A percentile compares a stretch with the other conserved stretches of the same genome.
Evolutionary conservation across 176 grass and related monocot species (phyloP).

Genomic region (Otatea glauca): DNA sequence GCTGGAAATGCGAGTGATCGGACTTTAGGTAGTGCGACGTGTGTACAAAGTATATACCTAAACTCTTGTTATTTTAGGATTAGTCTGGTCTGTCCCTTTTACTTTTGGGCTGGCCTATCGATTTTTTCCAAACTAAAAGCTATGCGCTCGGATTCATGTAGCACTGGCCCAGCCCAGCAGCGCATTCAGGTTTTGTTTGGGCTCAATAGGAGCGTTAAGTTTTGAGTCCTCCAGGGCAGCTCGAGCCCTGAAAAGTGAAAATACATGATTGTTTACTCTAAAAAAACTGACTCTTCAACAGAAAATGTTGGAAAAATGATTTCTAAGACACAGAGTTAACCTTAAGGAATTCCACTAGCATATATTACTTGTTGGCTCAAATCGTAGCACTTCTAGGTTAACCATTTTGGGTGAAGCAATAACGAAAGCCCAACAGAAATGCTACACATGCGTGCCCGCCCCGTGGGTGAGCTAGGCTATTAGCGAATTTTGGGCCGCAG

Average conservation of each 20-base stretch:
- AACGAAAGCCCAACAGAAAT: too few species aligned
- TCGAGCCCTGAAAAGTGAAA: not conserved
- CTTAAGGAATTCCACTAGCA: not conserved
- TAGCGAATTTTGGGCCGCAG: too few species aligned
- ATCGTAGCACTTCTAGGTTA: too few species aligned
- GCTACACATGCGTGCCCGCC: too few species aligned
- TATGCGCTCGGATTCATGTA: not conserved
- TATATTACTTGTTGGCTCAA: too few species aligned
- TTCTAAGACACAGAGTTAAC: not conserved
- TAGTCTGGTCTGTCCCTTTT: not conserved
- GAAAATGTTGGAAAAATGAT: not conserved
- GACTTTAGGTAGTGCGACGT: not conserved
- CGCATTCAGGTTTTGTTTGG: not conserved
- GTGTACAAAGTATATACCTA: not conserved
- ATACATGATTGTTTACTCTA: not conserved
- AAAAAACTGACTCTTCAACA: not conserved
- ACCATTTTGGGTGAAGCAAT: accelerated
- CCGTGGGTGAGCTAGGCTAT: too few species aligned
- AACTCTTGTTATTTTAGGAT: not conserved
- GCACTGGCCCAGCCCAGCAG: not conserved
- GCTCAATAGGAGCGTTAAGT: too few species aligned
- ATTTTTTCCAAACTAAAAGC: not conserved
- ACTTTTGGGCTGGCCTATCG: not conserved
- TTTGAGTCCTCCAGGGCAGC: not conserved
- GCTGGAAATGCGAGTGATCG: not conserved